Evolutionary conservation across 805 yeast genomes (phyloP), one percentile per base, ranked within the genome.

Genomic region (Zygotorulaspora florentina): DNA sequence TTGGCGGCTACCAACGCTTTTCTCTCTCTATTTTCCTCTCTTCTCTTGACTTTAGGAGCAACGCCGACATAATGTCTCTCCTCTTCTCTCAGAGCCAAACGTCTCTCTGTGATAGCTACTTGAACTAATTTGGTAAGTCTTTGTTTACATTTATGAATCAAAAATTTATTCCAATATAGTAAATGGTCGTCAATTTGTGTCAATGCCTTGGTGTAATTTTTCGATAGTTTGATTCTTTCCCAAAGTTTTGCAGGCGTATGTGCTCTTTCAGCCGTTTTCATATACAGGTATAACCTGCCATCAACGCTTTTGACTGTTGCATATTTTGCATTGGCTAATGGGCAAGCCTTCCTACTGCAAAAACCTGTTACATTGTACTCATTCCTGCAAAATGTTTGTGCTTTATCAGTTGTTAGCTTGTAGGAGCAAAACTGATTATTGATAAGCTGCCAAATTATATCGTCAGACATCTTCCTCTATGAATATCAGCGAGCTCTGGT

Each of bases 201-300:
- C 59, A 93, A 74, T 1, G 98, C 98, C 64, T 79, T 85, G 43
- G 83, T 76, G 66, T 89, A 93, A 67, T 93, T 90, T 68, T 87
- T 89, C 39, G 93, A 85, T 50, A 93, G 75, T 66, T 83, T 85
- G 62, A 93, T 85, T 59, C 97, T 79, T 69, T 93, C 97, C 99
- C 99, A 93, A 65, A 87, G 72, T 58, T 85, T 85, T 36, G 86
- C 80, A 11, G 99, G 99, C 52, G 89, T 86, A 64, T 93, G 98
- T 16, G 96, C 95, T 70, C 99, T 81, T 71, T 93, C 99, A 1
- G 95, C 96, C 1, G 98, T 93, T 66, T 93, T 93, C 88, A 93
- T 93, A 69, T 93, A 93, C 29, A 87, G 70, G 59, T 87, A 87
- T 39, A 88, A 69, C 62, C 79, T 79, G 6, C 96, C 96, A 54